These are phyloP conservation scores for Trapa bicornis DNA, from an alignment of 345 rosid species.

Conservation along the genomic window DNA sequence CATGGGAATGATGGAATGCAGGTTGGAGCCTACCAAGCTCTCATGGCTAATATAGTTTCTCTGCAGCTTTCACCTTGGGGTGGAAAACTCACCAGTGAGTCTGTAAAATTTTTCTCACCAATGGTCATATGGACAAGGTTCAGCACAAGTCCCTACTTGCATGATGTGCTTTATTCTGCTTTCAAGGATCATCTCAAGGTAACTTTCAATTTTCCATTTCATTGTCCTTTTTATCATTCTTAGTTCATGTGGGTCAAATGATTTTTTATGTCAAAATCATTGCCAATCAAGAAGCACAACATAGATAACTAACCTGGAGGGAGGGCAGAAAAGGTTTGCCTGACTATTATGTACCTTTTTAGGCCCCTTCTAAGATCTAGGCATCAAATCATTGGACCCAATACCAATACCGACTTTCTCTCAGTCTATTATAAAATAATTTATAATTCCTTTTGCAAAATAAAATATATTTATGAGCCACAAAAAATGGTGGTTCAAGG, in stretches of 20 bases:
- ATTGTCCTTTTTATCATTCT: not conserved
- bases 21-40: too few species aligned
- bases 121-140: slow-evolving; percentile 65
- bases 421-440: not conserved
- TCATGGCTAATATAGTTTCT: slow-evolving; percentile 27
- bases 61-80: slow-evolving; percentile 96
- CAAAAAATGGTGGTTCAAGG: too few species aligned
- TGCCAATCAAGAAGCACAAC: slow-evolving; percentile 47
- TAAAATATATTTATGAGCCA: too few species aligned
- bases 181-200: slow-evolving; percentile 65
- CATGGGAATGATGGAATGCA: too few species aligned
- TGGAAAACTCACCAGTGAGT: slow-evolving; percentile 84
- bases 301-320: slow-evolving; percentile 51
- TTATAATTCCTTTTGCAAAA: too few species aligned
- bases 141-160: slow-evolving; percentile 26
- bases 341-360: not conserved
- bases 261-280: not conserved
- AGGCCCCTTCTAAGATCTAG: not conserved
- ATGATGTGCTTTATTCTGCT: slow-evolving; percentile 40
- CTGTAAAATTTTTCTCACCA: slow-evolving; percentile 63
- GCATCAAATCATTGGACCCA: not conserved
- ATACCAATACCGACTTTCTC: not conserved
- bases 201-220: not conserved
- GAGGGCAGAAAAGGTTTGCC: slow-evolving; percentile 47
- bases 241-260: slow-evolving; percentile 4